A percentile compares a stretch with the other conserved stretches of the same genome.
Evolutionary conservation across 805 yeast genomes (phyloP).

Genomic region (Yamadazyma akitaensis): DNA sequence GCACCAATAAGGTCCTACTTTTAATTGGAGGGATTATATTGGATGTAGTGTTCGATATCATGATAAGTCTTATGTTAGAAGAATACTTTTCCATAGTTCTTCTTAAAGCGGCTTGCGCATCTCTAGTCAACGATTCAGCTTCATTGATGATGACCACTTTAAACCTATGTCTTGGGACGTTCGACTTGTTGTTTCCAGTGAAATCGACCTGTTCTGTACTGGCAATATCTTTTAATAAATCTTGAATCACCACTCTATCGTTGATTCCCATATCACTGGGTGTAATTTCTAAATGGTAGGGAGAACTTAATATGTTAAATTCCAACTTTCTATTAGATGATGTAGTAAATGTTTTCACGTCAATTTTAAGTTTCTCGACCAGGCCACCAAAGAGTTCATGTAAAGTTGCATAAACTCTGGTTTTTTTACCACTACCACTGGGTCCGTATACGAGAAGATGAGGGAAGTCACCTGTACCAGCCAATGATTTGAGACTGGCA

Average conservation of each 20-base stretch:
- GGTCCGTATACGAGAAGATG: constrained; percentile 93
- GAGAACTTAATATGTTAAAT: constrained; percentile 88
- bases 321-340: constrained; percentile 76
- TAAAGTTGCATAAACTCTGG: constrained; percentile 79
- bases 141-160: constrained; percentile 86
- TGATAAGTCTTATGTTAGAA: constrained; percentile 74
- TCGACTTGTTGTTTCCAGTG: constrained; percentile 25
- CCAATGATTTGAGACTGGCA: constrained; percentile 55
- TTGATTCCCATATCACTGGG: constrained; percentile 97
- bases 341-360: constrained; percentile 79
- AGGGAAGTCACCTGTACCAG: constrained; percentile 81
- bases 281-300: constrained; percentile 89
- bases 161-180: constrained; percentile 49
- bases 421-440: constrained; percentile 95
- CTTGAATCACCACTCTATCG: constrained; percentile 93
- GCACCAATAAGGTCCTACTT: constrained; percentile 84
- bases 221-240: constrained; percentile 88
- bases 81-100: constrained; percentile 96
- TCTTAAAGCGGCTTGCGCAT: constrained; percentile 94
- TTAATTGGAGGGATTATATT: constrained; percentile 91
- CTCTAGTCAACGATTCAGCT: constrained; percentile 85
- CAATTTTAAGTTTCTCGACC: constrained; percentile 78
- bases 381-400: constrained; percentile 79
- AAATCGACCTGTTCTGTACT: constrained; percentile 95
- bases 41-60: constrained; percentile 86